Percentiles rank a stretch among this genome's conserved stretches.
These are phyloP conservation scores for Posidonia australis DNA, from an alignment of 106 monocot genomes.

Conservation along the genomic window DNA sequence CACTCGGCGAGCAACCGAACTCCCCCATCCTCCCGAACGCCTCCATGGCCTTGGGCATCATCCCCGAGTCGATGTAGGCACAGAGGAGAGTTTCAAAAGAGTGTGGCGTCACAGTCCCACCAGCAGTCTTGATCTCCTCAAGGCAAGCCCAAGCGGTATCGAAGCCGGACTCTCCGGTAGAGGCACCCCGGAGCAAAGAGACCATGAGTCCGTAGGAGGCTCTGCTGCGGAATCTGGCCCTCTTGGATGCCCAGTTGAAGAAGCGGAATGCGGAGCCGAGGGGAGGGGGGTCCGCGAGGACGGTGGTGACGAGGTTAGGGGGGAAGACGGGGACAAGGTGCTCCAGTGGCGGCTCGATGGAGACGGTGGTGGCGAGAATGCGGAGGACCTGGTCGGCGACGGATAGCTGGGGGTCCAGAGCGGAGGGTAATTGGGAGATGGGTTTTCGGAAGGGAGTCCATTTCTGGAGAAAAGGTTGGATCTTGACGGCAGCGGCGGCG, in stretches of 20 bases:
- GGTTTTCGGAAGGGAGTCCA: neutral
- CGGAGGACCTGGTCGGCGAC: conserved; percentile 36
- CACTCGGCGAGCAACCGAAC: conserved; percentile 39
- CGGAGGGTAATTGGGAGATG: neutral
- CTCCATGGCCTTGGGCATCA: conserved; percentile 35
- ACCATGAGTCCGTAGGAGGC: conserved; percentile 34
- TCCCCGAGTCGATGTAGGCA: conserved; percentile 31
- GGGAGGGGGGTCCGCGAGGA: conserved; percentile 22
- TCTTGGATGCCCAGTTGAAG: conserved; percentile 46
- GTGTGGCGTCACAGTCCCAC: conserved; percentile 5
- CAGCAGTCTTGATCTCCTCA: conserved; percentile 5
- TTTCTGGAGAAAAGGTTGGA: neutral
- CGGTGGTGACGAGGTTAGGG: conserved; percentile 30
- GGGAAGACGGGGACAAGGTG: conserved; percentile 36
- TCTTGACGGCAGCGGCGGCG: neutral
- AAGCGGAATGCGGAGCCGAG: conserved; percentile 34
- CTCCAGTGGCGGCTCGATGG: conserved; percentile 35
- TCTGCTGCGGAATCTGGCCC: conserved; percentile 29
- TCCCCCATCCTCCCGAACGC: conserved; percentile 53
- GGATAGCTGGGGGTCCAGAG: conserved; percentile 15
- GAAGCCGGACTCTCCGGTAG: conserved; percentile 7
- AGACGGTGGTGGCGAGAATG: conserved; percentile 40
- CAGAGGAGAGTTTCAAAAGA: conserved; percentile 40
- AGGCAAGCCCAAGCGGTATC: conserved; percentile 18
- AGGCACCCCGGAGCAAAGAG: conserved; percentile 19